Evolutionary conservation across 768 basidiomycete genomes (phyloP), one percentile per base, ranked within the genome.

Genomic region (Termitomyces sp.): DNA sequence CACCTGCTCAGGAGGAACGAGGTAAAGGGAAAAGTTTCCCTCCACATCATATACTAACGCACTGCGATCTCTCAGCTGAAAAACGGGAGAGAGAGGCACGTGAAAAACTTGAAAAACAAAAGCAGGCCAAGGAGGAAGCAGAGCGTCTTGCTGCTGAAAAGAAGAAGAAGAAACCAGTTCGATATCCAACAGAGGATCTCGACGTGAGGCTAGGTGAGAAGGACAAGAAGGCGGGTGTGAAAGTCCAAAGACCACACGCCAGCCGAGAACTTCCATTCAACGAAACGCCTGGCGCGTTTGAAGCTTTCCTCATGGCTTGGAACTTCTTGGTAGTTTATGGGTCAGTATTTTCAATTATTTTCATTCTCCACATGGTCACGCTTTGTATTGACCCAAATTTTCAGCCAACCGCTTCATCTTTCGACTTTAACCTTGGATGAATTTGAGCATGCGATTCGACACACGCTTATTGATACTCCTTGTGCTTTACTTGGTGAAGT

Each of bases 281-380:
- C 48, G 79, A 83, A 35, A 73, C 75, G 31, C 76, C 81, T 7
- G 77, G 76, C 11, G 73, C 79, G 12, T 96, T 97, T 58, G 95
- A 98, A 67, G 74, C 79, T 9, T 93, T 98, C 68, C 71, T 98
- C 29, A 88, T 91, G 87, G 75, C 84, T 9, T 99, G 95, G 95
- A 94, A 92, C 70, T 96, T 96, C 69, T 70, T 98, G 52, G 88
- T 91, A 50, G 88, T 94, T 50, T 95, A 95, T 70, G 93, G 94
- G 97, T 97, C 67, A 63, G 84, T 71, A 29, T 36, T 15, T 16
- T 13, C n/a, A 29, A 9, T 27, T 38, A 12, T 9, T 18, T 5
- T n/a, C 16, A 7, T 23, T 9, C 9, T 18, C 20, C 20, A 43
- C 29, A 56, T 50, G 61, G 16, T 56, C 43, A 50, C 40, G 47